phyloP scores from a whole-genome alignment of 768 basidiomycete species.

The Pseudohyphozyma bogoriensis region DNA sequence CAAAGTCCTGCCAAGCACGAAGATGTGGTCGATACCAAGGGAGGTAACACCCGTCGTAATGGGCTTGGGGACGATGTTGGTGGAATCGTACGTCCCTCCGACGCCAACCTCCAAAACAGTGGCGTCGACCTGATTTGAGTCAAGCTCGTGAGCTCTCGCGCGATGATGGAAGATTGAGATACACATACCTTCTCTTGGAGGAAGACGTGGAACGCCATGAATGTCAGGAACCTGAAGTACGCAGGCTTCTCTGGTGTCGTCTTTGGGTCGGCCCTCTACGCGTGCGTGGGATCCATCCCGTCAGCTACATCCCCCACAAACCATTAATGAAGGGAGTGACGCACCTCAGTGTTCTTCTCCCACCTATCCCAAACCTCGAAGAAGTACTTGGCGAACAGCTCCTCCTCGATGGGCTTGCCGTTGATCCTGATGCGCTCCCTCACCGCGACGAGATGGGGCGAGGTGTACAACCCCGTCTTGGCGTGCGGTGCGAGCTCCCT shows the following conservation, averaged over 20 bases:
- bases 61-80: conserved; percentile 85
- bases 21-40: conserved; percentile 83
- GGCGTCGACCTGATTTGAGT: conserved; percentile 54
- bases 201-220: conserved; percentile 86
- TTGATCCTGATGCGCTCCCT: conserved; percentile 92
- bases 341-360: conserved; percentile 53
- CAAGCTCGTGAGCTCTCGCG: background rate
- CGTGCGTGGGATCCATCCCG: background rate
- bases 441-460: conserved; percentile 90
- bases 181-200: conserved; percentile 52
- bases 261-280: background rate
- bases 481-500: conserved; percentile 61
- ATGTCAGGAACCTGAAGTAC: conserved; percentile 88
- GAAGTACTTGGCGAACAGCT: conserved; percentile 78
- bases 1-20: conserved; percentile 76
- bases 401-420: conserved; percentile 77
- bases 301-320: too few species aligned
- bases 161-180: background rate
- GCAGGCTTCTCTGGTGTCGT: conserved; percentile 63
- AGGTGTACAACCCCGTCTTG: conserved; percentile 88
- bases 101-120: conserved; percentile 94
- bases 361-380: conserved; percentile 92
- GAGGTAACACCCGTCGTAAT: conserved; percentile 82
- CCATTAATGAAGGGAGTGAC: too few species aligned
- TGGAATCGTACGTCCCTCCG: conserved; percentile 87